Evolutionary conservation across 305 asterid genomes (phyloP), one percentile per base, ranked within the genome.

Genomic region (Rubia balearica): DNA sequence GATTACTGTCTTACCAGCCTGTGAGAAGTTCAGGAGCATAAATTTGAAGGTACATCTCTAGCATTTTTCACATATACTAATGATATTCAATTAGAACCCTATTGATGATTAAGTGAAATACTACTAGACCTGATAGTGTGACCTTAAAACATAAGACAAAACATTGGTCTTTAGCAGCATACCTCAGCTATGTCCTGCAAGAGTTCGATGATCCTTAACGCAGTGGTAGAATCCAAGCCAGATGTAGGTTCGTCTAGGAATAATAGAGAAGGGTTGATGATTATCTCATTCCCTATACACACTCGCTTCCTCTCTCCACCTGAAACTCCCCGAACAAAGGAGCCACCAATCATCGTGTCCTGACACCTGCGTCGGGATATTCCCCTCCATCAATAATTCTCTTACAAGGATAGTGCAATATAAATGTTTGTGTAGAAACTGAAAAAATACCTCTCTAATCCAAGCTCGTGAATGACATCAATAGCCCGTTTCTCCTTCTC

Each of bases 291-390:
- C 42, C 97, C 99, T 6, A 95, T 92, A 63, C 96, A 86, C 0
- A 92, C 99, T 3, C 99, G 97, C 79, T 95, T 95, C 78, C 98
- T 82, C 71, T 95, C 99, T 62, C 98, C 99, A 55, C 99, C 99
- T 9, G 98, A 95, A 79, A 95, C 89, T 69, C 99, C 99, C 24
- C 96, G 82, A 24, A 95, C 96, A 36, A 91, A 95, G 46, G 99
- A 86, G 66, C 99, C 99, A 38, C 99, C 99, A 7, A 95, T 91
- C 95, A 90, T 91, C 46, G 98, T 91, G 82, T 91, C 96, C 56
- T 91, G 96, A 74, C 98, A 95, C 88, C 99, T 95, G 87, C 56
- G n/a, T n/a, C 13, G n/a, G 67, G 53, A 64, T 60, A 42, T 17
- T 59, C 33, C 11, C 36, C n/a, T 11, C 21, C 42, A 9, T 17